A percentile compares a stretch with the other conserved stretches of the same genome.
Conservation (phyloP, 352 stramenopile genomes). For the Phytopythium boreale region DNA sequence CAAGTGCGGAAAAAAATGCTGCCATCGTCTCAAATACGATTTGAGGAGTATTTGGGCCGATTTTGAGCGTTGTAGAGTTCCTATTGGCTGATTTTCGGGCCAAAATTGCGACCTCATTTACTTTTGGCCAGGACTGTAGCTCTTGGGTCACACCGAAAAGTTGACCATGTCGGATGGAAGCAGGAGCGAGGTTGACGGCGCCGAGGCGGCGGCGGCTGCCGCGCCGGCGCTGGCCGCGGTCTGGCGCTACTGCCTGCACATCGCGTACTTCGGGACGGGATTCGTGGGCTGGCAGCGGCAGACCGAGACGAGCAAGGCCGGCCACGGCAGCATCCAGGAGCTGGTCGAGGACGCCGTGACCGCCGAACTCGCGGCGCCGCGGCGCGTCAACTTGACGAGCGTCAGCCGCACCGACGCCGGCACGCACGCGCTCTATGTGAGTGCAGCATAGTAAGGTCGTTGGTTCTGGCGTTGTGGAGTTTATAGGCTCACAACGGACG, state of each 20-base stretch:
- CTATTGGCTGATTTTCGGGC: too few species aligned
- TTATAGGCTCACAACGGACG: constrained; percentile 7
- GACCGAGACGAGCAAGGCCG: constrained; percentile 36
- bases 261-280: constrained; percentile 73
- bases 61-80: too few species aligned
- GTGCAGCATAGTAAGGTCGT: neutral
- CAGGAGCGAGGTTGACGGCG: neutral
- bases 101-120: too few species aligned
- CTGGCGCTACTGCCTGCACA: constrained; percentile 67
- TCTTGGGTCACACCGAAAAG: too few species aligned
- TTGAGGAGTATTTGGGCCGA: too few species aligned
- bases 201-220: neutral
- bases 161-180: constrained; percentile 15
- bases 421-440: constrained; percentile 83
- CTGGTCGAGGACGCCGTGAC: constrained; percentile 72
- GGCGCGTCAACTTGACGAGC: constrained; percentile 78
- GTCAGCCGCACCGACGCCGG: constrained; percentile 82
- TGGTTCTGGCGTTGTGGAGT: neutral
- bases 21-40: too few species aligned
- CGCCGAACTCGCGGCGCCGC: constrained; percentile 27
- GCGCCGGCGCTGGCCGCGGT: neutral
- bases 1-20: too few species aligned
- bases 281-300: constrained; percentile 84
- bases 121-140: neutral
- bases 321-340: constrained; percentile 76